phyloP scores from a whole-genome alignment of 2,329 filamentous ascomycete genomes.

The Stemphylium beticola region DNA sequence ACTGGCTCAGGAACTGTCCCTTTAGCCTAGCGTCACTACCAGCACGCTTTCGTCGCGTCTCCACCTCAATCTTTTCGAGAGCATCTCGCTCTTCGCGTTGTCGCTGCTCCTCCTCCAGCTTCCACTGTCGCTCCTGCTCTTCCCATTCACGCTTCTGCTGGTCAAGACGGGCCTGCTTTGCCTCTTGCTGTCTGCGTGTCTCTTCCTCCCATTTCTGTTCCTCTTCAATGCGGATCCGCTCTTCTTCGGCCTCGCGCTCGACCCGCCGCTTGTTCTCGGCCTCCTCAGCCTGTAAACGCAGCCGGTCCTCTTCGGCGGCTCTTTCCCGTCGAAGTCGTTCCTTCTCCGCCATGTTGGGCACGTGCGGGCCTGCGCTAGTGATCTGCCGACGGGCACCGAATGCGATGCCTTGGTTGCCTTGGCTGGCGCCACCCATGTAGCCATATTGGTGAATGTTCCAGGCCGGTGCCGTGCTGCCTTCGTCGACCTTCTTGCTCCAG shows the following conservation, averaged over 20 bases:
- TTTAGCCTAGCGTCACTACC: slow-evolving; percentile 72
- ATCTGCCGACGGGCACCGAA: slow-evolving; percentile 94
- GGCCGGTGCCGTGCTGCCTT: slow-evolving; percentile 80
- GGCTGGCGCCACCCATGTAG: slow-evolving; percentile 96
- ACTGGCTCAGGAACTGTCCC: slow-evolving; percentile 86
- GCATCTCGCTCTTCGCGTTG: slow-evolving; percentile 75
- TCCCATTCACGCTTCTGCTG: slow-evolving; percentile 77
- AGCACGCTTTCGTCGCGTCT: slow-evolving; percentile 66
- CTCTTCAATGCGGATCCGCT: slow-evolving; percentile 66
- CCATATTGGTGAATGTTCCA: slow-evolving; percentile 99
- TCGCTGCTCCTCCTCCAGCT: slow-evolving; percentile 74
- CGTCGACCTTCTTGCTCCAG: slow-evolving; percentile 87
- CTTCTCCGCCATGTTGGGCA: slow-evolving; percentile 85
- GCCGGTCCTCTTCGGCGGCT: slow-evolving; percentile 61
- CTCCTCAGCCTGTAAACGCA: slow-evolving; percentile 59
- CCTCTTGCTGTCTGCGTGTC: slow-evolving; percentile 63
- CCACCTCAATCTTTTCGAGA: slow-evolving; percentile 69
- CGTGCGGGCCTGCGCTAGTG: slow-evolving; percentile 77
- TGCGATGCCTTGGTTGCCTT: slow-evolving; percentile 90
- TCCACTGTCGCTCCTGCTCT: slow-evolving; percentile 78
- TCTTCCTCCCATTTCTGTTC: slow-evolving; percentile 72
- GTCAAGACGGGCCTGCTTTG: slow-evolving; percentile 65
- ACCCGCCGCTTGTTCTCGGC: slow-evolving; percentile 56
- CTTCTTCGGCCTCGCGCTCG: slow-evolving; percentile 66
- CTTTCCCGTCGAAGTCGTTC: slow-evolving; percentile 69